These are phyloP conservation scores for Acanthamoeba sp. DNA, from an alignment of 208 protist species.

Conservation along the genomic window DNA sequence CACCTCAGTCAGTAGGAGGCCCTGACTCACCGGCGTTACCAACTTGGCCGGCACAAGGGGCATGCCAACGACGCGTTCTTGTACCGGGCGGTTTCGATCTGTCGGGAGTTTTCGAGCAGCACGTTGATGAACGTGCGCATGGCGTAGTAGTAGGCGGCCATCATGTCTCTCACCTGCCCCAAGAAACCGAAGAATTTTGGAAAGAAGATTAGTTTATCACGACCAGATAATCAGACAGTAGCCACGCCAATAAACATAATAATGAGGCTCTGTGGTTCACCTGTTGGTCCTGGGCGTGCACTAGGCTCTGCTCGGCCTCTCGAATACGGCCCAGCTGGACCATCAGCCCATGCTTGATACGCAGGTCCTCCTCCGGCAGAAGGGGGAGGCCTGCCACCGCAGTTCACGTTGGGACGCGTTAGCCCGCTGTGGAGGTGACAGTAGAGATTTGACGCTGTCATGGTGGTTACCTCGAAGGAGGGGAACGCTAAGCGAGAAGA, in stretches of 20 bases:
- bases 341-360: neutral
- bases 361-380: neutral
- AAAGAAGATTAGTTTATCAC: no score
- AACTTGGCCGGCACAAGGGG: no score
- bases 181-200: neutral
- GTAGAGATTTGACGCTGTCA: neutral
- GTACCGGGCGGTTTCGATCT: conserved; percentile 15
- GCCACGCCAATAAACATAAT: no score
- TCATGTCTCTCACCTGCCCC: conserved; percentile 10
- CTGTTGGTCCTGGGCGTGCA: neutral
- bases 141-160: conserved; percentile 1
- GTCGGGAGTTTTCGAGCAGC: neutral
- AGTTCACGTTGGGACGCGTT: no score
- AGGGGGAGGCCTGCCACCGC: neutral
- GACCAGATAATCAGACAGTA: no score
- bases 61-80: no score
- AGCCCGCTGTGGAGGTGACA: neutral
- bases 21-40: no score
- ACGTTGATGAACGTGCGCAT: conserved; percentile 9
- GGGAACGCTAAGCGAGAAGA: neutral
- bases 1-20: no score
- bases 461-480: neutral
- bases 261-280: neutral
- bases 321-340: conserved; percentile 11
- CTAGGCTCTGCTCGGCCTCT: neutral